Conservation (phyloP, 2,329 filamentous ascomycete species). For the Pseudocercospora cruenta region DNA sequence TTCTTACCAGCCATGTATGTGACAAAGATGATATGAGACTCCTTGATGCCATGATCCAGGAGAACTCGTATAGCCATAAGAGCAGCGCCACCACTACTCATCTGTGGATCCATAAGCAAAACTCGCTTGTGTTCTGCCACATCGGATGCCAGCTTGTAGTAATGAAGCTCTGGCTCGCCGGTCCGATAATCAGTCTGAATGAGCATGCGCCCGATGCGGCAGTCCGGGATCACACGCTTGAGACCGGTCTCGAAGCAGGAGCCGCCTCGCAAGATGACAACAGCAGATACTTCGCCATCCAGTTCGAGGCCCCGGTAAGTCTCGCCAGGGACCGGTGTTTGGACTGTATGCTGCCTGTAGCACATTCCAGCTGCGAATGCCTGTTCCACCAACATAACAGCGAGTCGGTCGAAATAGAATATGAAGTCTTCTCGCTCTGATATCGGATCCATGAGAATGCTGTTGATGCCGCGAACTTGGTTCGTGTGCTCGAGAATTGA, state of each 20-base stretch:
- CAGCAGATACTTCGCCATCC: conserved; percentile 76
- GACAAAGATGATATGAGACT: conserved; percentile 85
- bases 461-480: conserved; percentile 86
- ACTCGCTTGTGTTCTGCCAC: conserved; percentile 78
- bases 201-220: conserved; percentile 81
- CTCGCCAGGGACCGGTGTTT: conserved; percentile 68
- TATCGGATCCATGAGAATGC: conserved; percentile 79
- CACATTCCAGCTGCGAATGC: conserved; percentile 73
- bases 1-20: conserved; percentile 87
- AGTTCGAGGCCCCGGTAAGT: conserved; percentile 72
- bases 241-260: conserved; percentile 86
- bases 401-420: conserved; percentile 93
- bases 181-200: conserved; percentile 83
- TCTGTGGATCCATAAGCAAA: conserved; percentile 87
- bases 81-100: conserved; percentile 83
- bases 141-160: conserved; percentile 75
- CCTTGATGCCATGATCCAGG: conserved; percentile 85
- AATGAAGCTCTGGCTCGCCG: conserved; percentile 91
- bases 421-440: conserved; percentile 88
- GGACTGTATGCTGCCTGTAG: conserved; percentile 66
- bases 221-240: conserved; percentile 89
- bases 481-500: conserved; percentile 73
- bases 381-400: conserved; percentile 81
- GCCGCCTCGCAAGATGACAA: conserved; percentile 86
- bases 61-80: conserved; percentile 97